A percentile compares a stretch with the other conserved stretches of the same genome.
phyloP scores from a whole-genome alignment of 1,284 basidiomycete species.

The Ustilago trichophora region DNA sequence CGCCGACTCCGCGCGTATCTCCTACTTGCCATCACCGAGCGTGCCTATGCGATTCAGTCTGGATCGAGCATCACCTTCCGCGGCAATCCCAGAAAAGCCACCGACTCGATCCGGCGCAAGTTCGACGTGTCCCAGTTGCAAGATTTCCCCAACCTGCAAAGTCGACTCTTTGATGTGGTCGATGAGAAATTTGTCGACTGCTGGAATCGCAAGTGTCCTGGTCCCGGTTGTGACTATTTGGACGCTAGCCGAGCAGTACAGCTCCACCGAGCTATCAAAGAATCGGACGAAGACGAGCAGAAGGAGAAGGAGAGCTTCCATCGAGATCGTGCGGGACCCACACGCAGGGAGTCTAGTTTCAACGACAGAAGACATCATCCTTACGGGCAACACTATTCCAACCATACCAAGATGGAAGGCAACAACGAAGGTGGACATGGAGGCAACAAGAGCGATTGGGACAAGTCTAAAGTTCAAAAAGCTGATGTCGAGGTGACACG shows the following conservation, averaged over 20 bases:
- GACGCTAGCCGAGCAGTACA: conserved; percentile 41
- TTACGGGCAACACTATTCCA: conserved; percentile 4
- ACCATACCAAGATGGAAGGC: conserved; percentile 6
- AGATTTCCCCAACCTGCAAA: conserved; percentile 53
- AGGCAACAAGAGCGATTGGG: conserved; percentile 25
- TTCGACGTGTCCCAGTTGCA: conserved; percentile 49
- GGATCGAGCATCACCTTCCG: conserved; percentile 51
- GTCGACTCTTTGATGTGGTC: conserved; percentile 44
- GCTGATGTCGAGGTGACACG: conserved; percentile 57
- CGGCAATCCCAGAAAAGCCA: conserved; percentile 51
- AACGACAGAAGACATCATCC: conserved; percentile 17
- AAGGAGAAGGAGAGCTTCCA: conserved; percentile 33
- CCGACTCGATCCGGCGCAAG: conserved; percentile 38
- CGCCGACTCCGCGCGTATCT: conserved; percentile 58
- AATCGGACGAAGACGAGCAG: conserved; percentile 42
- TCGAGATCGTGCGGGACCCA: conserved; percentile 10
- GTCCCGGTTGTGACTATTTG: conserved; percentile 43
- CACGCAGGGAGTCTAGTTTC: conserved; percentile 2
- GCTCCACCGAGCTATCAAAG: conserved; percentile 48
- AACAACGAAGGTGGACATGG: neutral
- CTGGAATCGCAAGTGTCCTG: conserved; percentile 55
- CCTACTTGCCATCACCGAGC: conserved; percentile 61
- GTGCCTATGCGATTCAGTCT: conserved; percentile 56
- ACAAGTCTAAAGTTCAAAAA: conserved; percentile 47
- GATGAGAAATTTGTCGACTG: conserved; percentile 63